Conservation (phyloP, 2,329 filamentous ascomycete species). For the Blumeria graminis region DNA sequence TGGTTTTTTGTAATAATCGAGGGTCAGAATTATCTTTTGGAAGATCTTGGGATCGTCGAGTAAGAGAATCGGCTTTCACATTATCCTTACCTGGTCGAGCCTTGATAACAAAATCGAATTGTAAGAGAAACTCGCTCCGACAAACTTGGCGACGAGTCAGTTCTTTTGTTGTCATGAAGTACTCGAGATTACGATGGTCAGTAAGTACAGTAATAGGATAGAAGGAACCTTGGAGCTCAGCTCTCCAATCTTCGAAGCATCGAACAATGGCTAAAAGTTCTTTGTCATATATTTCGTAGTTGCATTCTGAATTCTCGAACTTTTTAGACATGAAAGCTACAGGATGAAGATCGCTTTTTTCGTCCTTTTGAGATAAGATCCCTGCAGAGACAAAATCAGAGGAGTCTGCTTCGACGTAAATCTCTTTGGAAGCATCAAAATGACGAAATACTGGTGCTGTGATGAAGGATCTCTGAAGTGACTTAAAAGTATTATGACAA, state of each 20-base stretch:
- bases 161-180: background rate
- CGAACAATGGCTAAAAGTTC: background rate
- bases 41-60: background rate
- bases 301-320: too few relatives aligned
- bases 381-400: background rate
- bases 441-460: background rate
- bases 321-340: background rate
- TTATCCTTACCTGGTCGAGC: background rate
- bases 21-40: background rate
- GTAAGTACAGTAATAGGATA: background rate
- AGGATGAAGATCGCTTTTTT: background rate
- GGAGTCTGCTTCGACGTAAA: background rate
- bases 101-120: background rate
- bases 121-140: background rate
- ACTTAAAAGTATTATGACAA: background rate
- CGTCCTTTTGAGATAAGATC: background rate
- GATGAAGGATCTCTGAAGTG: background rate
- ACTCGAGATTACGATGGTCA: background rate
- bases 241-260: background rate
- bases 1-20: background rate
- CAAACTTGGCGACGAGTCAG: background rate
- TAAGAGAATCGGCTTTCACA: background rate
- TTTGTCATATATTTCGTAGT: background rate
- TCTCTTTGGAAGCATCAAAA: constrained; percentile 1
- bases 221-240: background rate